phyloP scores from a whole-genome alignment of 768 basidiomycete genomes.

The Podaxis carcinomalis region DNA sequence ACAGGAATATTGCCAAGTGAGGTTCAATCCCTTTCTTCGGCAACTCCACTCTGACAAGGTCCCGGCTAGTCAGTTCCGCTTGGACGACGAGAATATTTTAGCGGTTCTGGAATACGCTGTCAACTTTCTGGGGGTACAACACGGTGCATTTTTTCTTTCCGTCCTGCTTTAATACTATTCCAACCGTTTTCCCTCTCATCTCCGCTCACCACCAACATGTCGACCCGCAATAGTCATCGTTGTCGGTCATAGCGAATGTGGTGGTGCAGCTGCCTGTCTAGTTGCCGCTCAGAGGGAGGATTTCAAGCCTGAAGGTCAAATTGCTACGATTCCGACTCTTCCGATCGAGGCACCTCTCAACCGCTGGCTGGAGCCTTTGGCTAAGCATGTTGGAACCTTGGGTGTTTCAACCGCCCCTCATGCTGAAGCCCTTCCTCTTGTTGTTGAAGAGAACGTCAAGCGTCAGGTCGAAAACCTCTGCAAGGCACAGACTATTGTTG shows the following conservation, averaged over 20 bases:
- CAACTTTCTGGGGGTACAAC: conserved; percentile 62
- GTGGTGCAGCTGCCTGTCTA: conserved; percentile 63
- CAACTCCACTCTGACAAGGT: conserved; percentile 3
- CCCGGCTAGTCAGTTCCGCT: conserved; percentile 60
- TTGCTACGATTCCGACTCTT: conserved; percentile 29
- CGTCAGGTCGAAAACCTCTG: conserved; percentile 49
- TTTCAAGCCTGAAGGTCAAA: conserved; percentile 24
- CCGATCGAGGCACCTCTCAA: conserved; percentile 47
- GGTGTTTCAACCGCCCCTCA: conserved; percentile 33
- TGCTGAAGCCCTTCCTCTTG: conserved; percentile 34
- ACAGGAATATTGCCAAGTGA: conserved; percentile 87
- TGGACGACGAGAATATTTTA: conserved; percentile 64
- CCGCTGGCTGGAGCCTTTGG: conserved; percentile 72
- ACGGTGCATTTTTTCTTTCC: conserved; percentile 52
- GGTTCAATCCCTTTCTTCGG: conserved; percentile 19
- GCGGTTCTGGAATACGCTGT: conserved; percentile 77
- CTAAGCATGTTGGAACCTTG: conserved; percentile 44
- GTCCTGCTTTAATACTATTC: conserved; percentile 21
- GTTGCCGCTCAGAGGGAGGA: conserved; percentile 35
- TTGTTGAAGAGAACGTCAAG: conserved; percentile 61
- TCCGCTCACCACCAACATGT: conserved; percentile 15
- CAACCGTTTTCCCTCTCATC: conserved; percentile 22
- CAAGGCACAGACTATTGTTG: conserved; percentile 37
- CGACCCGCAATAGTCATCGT: conserved; percentile 54
- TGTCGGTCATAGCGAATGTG: conserved; percentile 82